phyloP scores from a whole-genome alignment of 148 eudicot genomes.

The Hydrangea macrophylla region DNA sequence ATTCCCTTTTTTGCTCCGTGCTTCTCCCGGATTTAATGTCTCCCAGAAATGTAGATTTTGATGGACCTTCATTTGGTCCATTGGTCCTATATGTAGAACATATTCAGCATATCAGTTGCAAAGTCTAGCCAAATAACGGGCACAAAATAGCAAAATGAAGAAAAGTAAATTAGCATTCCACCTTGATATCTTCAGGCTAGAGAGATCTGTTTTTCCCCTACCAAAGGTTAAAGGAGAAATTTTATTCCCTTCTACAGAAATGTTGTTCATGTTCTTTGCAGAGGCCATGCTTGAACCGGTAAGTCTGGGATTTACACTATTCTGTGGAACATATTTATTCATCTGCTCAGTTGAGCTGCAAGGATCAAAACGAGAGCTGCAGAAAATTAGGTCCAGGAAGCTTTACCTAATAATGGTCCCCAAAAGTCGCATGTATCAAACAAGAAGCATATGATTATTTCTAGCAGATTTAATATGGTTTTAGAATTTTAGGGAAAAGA shows the following conservation, averaged over 20 bases:
- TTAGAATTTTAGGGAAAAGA: not conserved
- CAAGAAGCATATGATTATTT: not conserved
- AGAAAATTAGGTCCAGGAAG: constrained; percentile 6
- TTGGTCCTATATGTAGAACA: constrained; percentile 19
- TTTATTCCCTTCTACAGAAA: constrained; percentile 25
- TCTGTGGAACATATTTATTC: constrained; percentile 27
- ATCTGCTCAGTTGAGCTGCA: constrained; percentile 21
- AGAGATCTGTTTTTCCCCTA: constrained; percentile 23
- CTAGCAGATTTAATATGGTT: too few species aligned
- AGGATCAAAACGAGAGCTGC: constrained; percentile 31
- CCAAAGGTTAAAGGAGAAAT: constrained; percentile 22
- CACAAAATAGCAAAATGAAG: not conserved
- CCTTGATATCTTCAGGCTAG: constrained; percentile 30
- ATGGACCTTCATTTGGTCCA: constrained; percentile 21
- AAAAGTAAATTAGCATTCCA: constrained; percentile 9
- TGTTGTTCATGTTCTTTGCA: constrained; percentile 19
- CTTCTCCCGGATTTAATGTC: constrained; percentile 24
- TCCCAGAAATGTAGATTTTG: constrained; percentile 18
- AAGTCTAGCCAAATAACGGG: not conserved
- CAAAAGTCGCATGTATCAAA: not conserved
- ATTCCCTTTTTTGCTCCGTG: constrained; percentile 11
- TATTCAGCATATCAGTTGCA: not conserved
- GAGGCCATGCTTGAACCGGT: constrained; percentile 26
- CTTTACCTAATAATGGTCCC: not conserved
- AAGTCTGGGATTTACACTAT: constrained; percentile 20